Base-by-base conservation (phyloP, 495 filamentous ascomycete genomes). In the Rhypophila decipiens region DNA sequence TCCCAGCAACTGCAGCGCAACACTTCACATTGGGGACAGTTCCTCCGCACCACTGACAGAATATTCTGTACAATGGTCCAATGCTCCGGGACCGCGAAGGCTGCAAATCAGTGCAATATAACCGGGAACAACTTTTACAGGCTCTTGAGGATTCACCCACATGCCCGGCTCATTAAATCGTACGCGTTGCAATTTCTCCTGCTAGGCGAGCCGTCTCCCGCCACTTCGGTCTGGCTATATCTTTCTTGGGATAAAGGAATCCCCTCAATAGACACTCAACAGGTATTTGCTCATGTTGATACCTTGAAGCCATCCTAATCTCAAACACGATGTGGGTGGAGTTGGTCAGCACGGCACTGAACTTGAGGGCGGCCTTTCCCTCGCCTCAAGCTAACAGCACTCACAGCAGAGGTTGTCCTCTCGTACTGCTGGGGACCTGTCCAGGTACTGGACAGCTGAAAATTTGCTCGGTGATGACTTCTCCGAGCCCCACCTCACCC, bases 31-130 rank as follows among this genome's bases (percentile, higher is more conserved):
- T n/a, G n/a, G n/a, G n/a, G n/a, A n/a, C n/a, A n/a, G n/a, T n/a
- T n/a, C n/a, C n/a, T n/a, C n/a, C n/a, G 27, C 8, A 42, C 2
- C 8, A 5, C 18, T 22, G 24, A 42, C 39, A 42, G 39, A 42
- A 42, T 24, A 42, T 13, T 3, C 5, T 3, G 39, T 42, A 20
- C 4, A 20, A 11, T 22, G 8, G 11, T 42, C 20, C 7, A 13
- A 13, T 31, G 27, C 13, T 31, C 27, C 13, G 27, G 27, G 7
- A 31, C 27, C 21, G 8, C 3, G 44, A 51, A 47, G n/a, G 27
- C 34, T 44, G 52, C 45, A 60, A 48, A 53, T 47, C 52, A 50
- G 31, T 27, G 33, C 49, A 60, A 60, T 56, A 53, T 58, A 51
- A 41, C 55, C 55, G 58, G 52, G 44, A 51, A 53, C 42, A 42